Base-by-base conservation (phyloP, 768 basidiomycete species). In the Cystobasidium tubakii region DNA sequence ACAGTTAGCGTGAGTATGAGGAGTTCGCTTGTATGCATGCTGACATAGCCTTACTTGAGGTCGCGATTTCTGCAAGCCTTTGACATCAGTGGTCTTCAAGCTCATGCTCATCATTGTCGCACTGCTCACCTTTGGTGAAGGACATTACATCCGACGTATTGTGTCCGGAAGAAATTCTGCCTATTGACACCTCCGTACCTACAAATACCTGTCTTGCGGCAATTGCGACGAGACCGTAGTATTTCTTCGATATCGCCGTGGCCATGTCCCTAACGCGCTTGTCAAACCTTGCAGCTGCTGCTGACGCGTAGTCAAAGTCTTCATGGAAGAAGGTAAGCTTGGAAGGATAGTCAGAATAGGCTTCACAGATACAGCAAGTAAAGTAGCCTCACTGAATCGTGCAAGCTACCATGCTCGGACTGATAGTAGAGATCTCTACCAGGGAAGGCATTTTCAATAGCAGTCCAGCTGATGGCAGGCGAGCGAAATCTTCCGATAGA, bases 1-100 rank as follows among this genome's bases (percentile, higher is more conserved):
- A 42, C 17, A 7, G 42, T 42, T 7, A 7, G 42, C 42, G 42
- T 42, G 9, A 42, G 42, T 42, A 7, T 42, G 42, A 42, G 7
- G 42, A 7, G 7, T 7, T 17, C 17, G 42, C 9, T 7, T 7
- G 17, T 42, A 42, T 42, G 17, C 7, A 7, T 7, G 42, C 17
- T 7, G 42, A 42, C 42, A 17, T 42, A 42, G 42, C 17, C 79
- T 78, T 10, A 81, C 79, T 65, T 84, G 82, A 63, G 84, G 83
- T 73, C 76, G 64, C 81, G 81, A 1, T 82, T 81, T 13, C 81
- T 80, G 70, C n/a, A n/a, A n/a, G n/a, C n/a, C n/a, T n/a, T 87
- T 87, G 84, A 87, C 87, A 88, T 73, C 84, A 81, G 76, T 29
- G 43, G 10, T 12, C 6, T 66, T n/a, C n/a, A n/a, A n/a, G n/a